These are phyloP conservation scores for Ceratocystis harringtonii DNA, from an alignment of 2,329 filamentous ascomycete genomes.

Conservation along the genomic window DNA sequence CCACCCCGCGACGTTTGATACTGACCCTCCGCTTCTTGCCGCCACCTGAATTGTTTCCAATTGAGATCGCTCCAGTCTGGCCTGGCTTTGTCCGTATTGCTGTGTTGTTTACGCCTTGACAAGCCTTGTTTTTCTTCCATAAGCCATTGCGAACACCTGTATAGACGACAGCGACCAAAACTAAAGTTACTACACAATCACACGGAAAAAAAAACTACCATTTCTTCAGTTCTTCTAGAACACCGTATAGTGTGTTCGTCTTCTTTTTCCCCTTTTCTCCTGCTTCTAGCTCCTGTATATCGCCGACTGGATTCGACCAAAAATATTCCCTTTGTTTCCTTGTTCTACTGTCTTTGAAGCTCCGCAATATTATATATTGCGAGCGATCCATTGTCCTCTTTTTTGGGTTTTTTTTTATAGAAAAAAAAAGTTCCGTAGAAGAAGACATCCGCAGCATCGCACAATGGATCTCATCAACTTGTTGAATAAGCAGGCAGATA, in stretches of 20 bases:
- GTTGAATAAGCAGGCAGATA: slow-evolving; percentile 14
- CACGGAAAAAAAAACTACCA: not conserved
- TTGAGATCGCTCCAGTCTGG: slow-evolving; percentile 1
- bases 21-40: not conserved
- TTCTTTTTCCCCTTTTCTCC: not conserved
- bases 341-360: not conserved
- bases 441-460: not conserved
- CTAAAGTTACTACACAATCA: not conserved
- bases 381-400: not conserved
- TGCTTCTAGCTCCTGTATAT: not conserved
- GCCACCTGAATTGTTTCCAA: not conserved
- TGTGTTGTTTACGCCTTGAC: not conserved
- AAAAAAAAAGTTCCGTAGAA: slow-evolving; percentile 1
- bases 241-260: not conserved
- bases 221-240: not conserved
- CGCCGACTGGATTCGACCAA: slow-evolving; percentile 16
- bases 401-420: slow-evolving; percentile 1
- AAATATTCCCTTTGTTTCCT: not conserved
- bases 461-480: slow-evolving; percentile 17
- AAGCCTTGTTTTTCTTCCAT: not conserved
- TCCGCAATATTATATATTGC: not conserved
- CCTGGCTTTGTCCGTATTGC: slow-evolving; percentile 10
- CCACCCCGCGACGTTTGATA: slow-evolving; percentile 1
- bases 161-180: not conserved
- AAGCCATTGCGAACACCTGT: not conserved